Base-by-base conservation (phyloP, 1,284 basidiomycete genomes). In the Mrakiaceae sp. region DNA sequence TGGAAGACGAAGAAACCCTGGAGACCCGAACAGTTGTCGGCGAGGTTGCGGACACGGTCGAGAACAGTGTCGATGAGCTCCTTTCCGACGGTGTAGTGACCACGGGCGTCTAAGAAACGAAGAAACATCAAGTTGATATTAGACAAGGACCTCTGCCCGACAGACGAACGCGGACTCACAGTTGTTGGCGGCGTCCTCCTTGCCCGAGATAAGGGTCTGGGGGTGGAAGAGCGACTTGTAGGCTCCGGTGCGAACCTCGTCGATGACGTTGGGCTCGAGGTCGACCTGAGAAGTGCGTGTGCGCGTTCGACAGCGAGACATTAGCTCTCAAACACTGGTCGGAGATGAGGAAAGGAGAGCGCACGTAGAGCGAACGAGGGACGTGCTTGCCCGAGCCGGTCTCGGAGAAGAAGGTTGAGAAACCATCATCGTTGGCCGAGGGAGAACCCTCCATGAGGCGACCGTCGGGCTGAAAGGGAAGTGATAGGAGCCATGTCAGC, bases 1-100 rank as follows among this genome's bases (percentile, higher is more conserved):
- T 98, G 96, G 86, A 98, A 98, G 74, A 98, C 92, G 77, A 99
- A 98, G 85, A 98, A 98, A 72, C 96, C 95, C 79, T 99, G 96
- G 56, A 98, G 87, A 76, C 96, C 96, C 56, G 87, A 87, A 82
- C 94, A 97, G 80, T 95, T 96, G 79, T 98, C 96, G 66, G 95
- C 91, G 69, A 98, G 86, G 72, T 91, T 87, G 74, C 96, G 90
- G 70, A 98, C 81, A 77, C 88, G 93, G 80, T 98, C 96, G 84
- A 98, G 90, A 66, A 95, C 93, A 63, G 86, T 78, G 77, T 83
- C 82, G 71, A 92, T 90, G 72, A 88, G 85, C 78, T 97, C 94
- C 79, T 97, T 98, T 71, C 94, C 94, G 73, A 98, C 84, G 67
- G 95, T 98, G 81, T 98, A 98, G 79, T 96, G 92, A 71, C 93